phyloP scores from a whole-genome alignment of 106 monocot genomes.

The Narthecium ossifragum region DNA sequence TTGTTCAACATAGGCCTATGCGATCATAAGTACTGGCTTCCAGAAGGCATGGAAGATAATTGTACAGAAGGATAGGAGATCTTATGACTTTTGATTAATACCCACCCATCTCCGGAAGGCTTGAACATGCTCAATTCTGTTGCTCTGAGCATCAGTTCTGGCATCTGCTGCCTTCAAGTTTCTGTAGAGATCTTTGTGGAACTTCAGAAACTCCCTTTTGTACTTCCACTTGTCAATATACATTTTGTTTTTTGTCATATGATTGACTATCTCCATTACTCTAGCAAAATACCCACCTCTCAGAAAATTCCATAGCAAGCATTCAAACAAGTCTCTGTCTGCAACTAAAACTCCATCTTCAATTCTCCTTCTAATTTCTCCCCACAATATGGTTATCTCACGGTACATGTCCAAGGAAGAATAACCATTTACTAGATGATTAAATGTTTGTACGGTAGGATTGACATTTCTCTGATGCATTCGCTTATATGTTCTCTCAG shows the following conservation, averaged over 20 bases:
- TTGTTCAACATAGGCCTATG: no score
- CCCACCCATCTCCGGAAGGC: constrained; percentile 68
- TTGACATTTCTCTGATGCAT: constrained; percentile 60
- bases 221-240: constrained; percentile 72
- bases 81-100: constrained; percentile 13
- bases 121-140: constrained; percentile 73
- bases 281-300: constrained; percentile 86
- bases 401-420: constrained; percentile 76
- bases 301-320: constrained; percentile 72
- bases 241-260: constrained; percentile 50
- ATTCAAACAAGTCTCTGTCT: constrained; percentile 68
- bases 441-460: constrained; percentile 55
- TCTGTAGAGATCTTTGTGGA: constrained; percentile 64
- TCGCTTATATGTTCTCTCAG: constrained; percentile 55
- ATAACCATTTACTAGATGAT: constrained; percentile 59
- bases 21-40: no score
- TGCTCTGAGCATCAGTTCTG: constrained; percentile 69
- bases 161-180: constrained; percentile 45
- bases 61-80: no score
- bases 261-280: constrained; percentile 62
- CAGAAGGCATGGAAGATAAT: no score
- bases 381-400: constrained; percentile 81
- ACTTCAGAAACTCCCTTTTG: constrained; percentile 67
- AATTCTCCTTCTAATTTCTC: constrained; percentile 65
- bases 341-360: constrained; percentile 39